Evolutionary conservation across 2,329 filamentous ascomycete species (phyloP).

Genomic region (Sarocladium strictum): DNA sequence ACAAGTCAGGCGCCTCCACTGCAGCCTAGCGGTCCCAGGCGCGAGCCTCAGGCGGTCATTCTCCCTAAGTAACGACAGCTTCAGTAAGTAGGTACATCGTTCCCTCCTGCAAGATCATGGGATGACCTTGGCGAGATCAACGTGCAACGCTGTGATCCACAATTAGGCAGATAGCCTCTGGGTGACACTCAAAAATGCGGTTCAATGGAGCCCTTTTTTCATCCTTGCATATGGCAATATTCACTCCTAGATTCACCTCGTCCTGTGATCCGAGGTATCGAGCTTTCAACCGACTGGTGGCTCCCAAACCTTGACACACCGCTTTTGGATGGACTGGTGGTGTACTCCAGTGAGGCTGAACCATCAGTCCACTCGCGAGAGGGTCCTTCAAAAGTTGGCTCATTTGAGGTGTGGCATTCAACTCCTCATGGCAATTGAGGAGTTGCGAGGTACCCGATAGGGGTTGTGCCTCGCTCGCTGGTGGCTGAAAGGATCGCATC

Average conservation of each 20-base stretch:
- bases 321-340: not conserved
- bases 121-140: not conserved
- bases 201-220: too few relatives aligned
- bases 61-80: not conserved
- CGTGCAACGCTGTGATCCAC: not conserved
- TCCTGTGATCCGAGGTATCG: not conserved
- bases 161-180: too few relatives aligned
- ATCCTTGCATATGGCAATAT: too few relatives aligned
- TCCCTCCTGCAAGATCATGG: not conserved
- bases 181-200: too few relatives aligned
- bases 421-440: too few relatives aligned
- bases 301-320: not conserved
- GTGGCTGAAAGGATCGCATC: too few relatives aligned
- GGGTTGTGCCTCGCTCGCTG: too few relatives aligned
- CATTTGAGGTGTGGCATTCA: too few relatives aligned
- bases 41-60: not conserved
- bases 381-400: not conserved
- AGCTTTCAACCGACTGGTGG: not conserved
- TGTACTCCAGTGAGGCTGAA: slow-evolving; percentile 7
- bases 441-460: too few relatives aligned
- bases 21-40: not conserved
- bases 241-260: too few relatives aligned
- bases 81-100: not conserved
- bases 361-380: not conserved
- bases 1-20: not conserved